Evolutionary conservation across 2,329 filamentous ascomycete species (phyloP), one percentile per base, ranked within the genome.

Genomic region (Triangularia setosa): DNA sequence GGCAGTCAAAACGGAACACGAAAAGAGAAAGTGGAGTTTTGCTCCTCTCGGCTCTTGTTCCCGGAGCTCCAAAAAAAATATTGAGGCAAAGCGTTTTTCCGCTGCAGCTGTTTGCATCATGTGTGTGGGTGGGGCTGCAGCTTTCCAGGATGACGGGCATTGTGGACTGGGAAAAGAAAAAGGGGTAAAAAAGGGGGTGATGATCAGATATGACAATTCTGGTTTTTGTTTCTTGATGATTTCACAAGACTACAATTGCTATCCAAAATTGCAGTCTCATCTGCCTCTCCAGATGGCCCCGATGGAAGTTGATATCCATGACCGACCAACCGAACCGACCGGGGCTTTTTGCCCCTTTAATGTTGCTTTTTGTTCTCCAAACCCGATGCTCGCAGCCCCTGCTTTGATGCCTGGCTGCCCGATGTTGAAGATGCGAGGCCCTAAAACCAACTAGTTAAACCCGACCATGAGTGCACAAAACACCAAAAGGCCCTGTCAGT

Each of bases 281-380:
- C 21, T 23, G n/a, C 55, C 16, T 58, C 4, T 18, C 55, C 14
- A 28, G 48, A 40, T 8, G 16, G 21, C 40, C 48, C 21, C 18
- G 16, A 52, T 65, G 63, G 65, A 67, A 63, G 65, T 67, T 63
- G 61, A 65, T 67, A 30, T 64, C 60, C 65, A 65, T 24, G 23
- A 61, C 35, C 44, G 24, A 55, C 52, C 52, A 55, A 54, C 21
- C 4, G 27, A 55, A 54, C 21, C 4, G 27, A 6, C 27, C 55
- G 8, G 24, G 30, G 30, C 12, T 56, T n/a, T 25, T 27, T 30
- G 27, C 8, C 24, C 54, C 27, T n/a, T n/a, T n/a, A n/a, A n/a
- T n/a, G 8, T 57, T 27, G 16, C 6, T 11, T 55, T 55, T 55
- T 55, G 12, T 24, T 55, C 16, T 23, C 52, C 52, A 55, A 55